Conservation (phyloP, 495 filamentous ascomycete genomes). For the Penicillium coprophilum region DNA sequence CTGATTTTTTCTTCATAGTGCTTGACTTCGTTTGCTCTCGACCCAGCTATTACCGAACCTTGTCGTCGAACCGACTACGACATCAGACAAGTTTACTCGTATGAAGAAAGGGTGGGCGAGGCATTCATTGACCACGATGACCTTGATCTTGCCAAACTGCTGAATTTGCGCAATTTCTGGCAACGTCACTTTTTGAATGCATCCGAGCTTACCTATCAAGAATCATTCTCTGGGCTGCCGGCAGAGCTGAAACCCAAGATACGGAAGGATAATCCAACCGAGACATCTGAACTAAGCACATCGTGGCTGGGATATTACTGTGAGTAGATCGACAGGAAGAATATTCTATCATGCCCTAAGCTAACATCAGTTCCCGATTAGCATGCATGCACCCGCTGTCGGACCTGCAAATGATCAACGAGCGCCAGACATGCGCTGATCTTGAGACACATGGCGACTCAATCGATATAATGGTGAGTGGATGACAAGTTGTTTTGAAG, state of each 20-base stretch:
- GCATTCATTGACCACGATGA: constrained; percentile 16
- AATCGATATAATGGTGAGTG: constrained; percentile 28
- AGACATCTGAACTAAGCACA: constrained; percentile 9
- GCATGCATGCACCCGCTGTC: constrained; percentile 38
- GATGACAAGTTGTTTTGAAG: neutral
- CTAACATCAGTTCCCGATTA: constrained; percentile 15
- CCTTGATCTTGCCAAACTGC: constrained; percentile 20
- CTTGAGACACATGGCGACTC: constrained; percentile 20
- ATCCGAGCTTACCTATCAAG: constrained; percentile 25
- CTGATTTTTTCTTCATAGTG: constrained; percentile 18
- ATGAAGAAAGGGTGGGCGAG: neutral
- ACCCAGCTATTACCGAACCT: constrained; percentile 18
- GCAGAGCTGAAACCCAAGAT: constrained; percentile 20
- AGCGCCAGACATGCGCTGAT: constrained; percentile 35
- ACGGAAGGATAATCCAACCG: constrained; percentile 8
- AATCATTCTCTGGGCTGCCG: constrained; percentile 23
- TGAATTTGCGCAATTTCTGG: constrained; percentile 44
- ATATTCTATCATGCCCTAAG: neutral
- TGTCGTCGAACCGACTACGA: constrained; percentile 38
- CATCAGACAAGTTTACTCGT: constrained; percentile 31
- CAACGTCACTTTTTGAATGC: constrained; percentile 35
- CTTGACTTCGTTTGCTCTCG: constrained; percentile 33
- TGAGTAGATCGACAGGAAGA: constrained; percentile 15
- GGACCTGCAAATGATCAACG: neutral
- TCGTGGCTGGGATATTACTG: constrained; percentile 43